Percentiles rank a stretch among this genome's conserved stretches.
Evolutionary conservation across 139 green algal genomes (phyloP).

Genomic region (Coelastrella sp.): DNA sequence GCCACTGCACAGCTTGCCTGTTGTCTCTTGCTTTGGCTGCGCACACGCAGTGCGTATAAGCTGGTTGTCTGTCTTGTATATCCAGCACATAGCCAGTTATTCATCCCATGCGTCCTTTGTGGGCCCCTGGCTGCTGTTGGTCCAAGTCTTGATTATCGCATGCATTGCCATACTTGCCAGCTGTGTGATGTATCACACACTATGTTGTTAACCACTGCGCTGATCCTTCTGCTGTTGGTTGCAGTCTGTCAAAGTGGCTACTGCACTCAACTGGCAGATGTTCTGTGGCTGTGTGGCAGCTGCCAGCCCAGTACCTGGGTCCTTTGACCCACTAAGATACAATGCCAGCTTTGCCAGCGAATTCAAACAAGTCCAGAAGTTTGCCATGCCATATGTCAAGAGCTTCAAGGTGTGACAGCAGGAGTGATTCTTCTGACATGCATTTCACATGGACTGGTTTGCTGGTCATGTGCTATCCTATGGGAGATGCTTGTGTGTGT

Average conservation of each 20-base stretch:
- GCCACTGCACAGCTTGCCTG: too few relatives aligned
- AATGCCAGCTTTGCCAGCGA: conserved; percentile 21
- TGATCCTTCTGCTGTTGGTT: background rate
- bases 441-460: background rate
- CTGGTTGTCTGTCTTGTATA: too few relatives aligned
- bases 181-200: too few relatives aligned
- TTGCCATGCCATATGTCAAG: conserved; percentile 22
- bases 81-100: too few relatives aligned
- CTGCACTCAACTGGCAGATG: conserved; percentile 50
- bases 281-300: conserved; percentile 43
- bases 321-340: conserved; percentile 42
- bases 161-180: too few relatives aligned
- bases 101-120: too few relatives aligned
- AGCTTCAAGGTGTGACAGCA: conserved; percentile 43
- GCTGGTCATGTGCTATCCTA: background rate
- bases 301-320: background rate
- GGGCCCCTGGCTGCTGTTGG: too few relatives aligned
- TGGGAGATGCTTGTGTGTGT: background rate
- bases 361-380: conserved; percentile 38
- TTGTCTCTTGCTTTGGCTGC: too few relatives aligned
- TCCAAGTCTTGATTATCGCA: too few relatives aligned
- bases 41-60: too few relatives aligned
- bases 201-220: too few relatives aligned
- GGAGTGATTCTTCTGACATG: background rate
- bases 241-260: conserved; percentile 40